Conservation (phyloP, 352 stramenopile species). For the Phytophthora hybrid region DNA sequence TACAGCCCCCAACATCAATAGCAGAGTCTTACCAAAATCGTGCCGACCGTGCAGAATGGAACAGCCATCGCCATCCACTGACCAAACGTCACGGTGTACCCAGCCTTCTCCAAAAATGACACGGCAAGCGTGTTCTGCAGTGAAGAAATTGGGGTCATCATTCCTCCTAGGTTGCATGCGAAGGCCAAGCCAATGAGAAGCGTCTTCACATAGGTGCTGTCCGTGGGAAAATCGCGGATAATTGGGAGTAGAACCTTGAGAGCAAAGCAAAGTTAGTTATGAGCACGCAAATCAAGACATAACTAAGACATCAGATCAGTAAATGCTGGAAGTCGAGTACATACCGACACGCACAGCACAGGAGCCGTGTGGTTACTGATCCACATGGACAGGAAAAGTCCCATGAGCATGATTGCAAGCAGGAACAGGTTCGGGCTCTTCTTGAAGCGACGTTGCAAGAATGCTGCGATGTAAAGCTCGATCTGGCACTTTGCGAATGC, state of each 20-base stretch:
- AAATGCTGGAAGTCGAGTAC: background rate
- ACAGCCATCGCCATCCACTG: slow-evolving; percentile 92
- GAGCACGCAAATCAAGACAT: background rate
- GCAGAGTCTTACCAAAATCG: slow-evolving; percentile 68
- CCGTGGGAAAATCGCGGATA: slow-evolving; percentile 86
- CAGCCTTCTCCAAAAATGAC: slow-evolving; percentile 88
- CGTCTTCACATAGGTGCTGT: slow-evolving; percentile 91
- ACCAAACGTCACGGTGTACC: slow-evolving; percentile 91
- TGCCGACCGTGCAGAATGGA: slow-evolving; percentile 89
- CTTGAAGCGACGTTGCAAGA: slow-evolving; percentile 91
- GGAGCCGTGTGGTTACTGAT: slow-evolving; percentile 95
- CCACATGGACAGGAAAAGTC: slow-evolving; percentile 93
- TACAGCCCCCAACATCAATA: background rate
- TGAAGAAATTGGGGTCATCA: slow-evolving; percentile 95
- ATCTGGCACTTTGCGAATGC: slow-evolving; percentile 94
- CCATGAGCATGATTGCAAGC: slow-evolving; percentile 94
- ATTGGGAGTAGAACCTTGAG: slow-evolving; percentile 81
- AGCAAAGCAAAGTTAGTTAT: background rate
- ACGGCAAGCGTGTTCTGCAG: slow-evolving; percentile 91
- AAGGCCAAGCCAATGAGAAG: slow-evolving; percentile 94
- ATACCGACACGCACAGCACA: slow-evolving; percentile 92
- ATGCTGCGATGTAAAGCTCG: slow-evolving; percentile 91
- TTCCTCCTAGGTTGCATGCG: slow-evolving; percentile 93
- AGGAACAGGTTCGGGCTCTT: slow-evolving; percentile 91
- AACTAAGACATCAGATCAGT: background rate